Base-by-base conservation (phyloP, 2,329 filamentous ascomycete species). In the Xylariaceae sp. region DNA sequence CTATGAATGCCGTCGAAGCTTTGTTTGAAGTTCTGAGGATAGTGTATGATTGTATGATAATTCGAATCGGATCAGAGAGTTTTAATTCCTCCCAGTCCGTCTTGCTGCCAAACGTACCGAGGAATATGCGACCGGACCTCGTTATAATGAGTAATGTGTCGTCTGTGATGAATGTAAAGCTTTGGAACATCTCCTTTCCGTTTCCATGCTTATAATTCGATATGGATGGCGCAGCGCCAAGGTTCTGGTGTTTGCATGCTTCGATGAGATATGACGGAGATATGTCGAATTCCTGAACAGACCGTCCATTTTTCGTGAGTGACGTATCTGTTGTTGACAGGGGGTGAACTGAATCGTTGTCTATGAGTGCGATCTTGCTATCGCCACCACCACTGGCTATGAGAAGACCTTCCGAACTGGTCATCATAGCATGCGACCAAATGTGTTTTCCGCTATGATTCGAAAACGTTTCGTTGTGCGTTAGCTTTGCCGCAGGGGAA, bases 381-480 rank as follows among this genome's bases (percentile, higher is more conserved):
- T 99, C 94, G 9, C 90, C 88, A n/a, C 90, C 94, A 10, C 94
- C 94, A 1, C 89, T 92, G 3, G 83, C 86, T 17, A 91, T 72
- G 1, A 80, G 62, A 0, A 77, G 67, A 11, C 71, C 72, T 11
- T 72, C 65, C 0, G 70, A 66, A 1, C 69, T 66, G 55, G 59
- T 75, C 60, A 58, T 58, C 2, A 72, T 65, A 10, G 83, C 84
- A 44, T 86, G 80, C 0, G 92, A 87, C 92, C 93, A 97, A 5
- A 97, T 86, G 70, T 97, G 92, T 73, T 97, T 99, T 5, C 94
- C 94, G 39, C 78, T 80, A 70, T 97, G 92, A 61, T 85, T 82
- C 2, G 82, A 78, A 53, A 84, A 82, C 6, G 81, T 84, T 1
- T 79, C 76, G 1, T 79, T 70, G 54, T 88, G 81, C 10, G 73